A percentile compares a stretch with the other conserved stretches of the same genome.
These are phyloP conservation scores for Bjerkandera adusta DNA, from an alignment of 1,284 basidiomycete species.

Conservation along the genomic window DNA sequence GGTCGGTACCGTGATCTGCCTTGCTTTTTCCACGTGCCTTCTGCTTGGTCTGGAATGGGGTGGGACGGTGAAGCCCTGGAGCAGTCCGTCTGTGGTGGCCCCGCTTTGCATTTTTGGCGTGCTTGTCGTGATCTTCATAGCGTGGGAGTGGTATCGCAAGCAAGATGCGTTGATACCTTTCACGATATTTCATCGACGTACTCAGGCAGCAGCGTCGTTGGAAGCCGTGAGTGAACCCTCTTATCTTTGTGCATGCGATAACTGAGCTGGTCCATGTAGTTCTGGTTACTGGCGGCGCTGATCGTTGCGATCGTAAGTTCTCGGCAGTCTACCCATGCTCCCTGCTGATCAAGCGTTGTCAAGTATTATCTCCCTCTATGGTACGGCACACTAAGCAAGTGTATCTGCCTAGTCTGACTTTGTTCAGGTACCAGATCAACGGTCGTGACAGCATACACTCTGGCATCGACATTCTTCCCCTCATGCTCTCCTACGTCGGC, in stretches of 20 bases:
- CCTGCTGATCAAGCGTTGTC: too few relatives aligned
- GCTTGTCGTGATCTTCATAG: neutral
- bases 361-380: too few relatives aligned
- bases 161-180: neutral
- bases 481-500: slow-evolving; percentile 11
- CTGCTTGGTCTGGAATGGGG: neutral
- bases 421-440: slow-evolving; percentile 13
- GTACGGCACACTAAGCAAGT: neutral
- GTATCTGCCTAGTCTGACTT: too few relatives aligned
- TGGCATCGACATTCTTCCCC: slow-evolving; percentile 10
- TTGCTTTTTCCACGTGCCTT: neutral
- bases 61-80: neutral
- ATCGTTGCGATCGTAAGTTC: neutral
- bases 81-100: neutral
- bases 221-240: neutral
- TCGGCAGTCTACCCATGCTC: too few relatives aligned
- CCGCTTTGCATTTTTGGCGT: neutral
- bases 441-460: slow-evolving; percentile 7
- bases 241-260: neutral
- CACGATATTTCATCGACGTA: neutral
- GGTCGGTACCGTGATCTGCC: neutral
- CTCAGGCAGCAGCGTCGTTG: neutral
- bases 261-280: neutral
- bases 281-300: neutral
- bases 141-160: neutral